Conservation (phyloP, 2,329 filamentous ascomycete species). For the Phialemonium atrogriseum region DNA sequence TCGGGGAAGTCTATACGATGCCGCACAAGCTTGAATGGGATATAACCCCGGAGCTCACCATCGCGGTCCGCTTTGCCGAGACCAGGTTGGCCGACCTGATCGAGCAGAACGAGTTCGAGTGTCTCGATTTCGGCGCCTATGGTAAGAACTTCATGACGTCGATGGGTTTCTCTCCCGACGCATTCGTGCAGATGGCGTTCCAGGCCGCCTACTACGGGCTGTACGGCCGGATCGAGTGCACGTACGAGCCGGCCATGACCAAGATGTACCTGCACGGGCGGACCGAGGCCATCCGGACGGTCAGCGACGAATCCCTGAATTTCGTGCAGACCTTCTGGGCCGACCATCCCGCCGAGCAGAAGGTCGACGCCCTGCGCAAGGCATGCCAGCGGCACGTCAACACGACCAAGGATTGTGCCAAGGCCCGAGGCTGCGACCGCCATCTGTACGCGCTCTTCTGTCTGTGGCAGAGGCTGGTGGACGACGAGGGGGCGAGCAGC, state of each 20-base stretch:
- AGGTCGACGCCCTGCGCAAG: conserved; percentile 76
- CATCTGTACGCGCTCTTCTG: conserved; percentile 92
- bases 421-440: conserved; percentile 83
- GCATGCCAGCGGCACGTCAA: conserved; percentile 77
- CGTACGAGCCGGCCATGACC: conserved; percentile 98
- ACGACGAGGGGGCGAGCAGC: conserved; percentile 56
- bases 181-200: conserved; percentile 98
- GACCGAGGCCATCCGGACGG: conserved; percentile 85
- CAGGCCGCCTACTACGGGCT: conserved; percentile 96
- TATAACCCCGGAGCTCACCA: conserved; percentile 84
- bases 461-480: conserved; percentile 84
- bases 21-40: conserved; percentile 98
- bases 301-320: conserved; percentile 73
- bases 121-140: conserved; percentile 79
- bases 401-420: conserved; percentile 76
- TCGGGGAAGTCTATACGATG: conserved; percentile 86
- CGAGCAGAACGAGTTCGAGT: conserved; percentile 92
- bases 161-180: conserved; percentile 94
- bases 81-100: conserved; percentile 90
- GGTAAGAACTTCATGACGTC: conserved; percentile 97
- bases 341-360: conserved; percentile 72
- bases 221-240: conserved; percentile 88
- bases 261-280: conserved; percentile 89
- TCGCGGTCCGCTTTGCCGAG: conserved; percentile 90
- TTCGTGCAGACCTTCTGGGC: conserved; percentile 95